phyloP scores from a whole-genome alignment of 768 basidiomycete species.

The Jaapia argillacea region DNA sequence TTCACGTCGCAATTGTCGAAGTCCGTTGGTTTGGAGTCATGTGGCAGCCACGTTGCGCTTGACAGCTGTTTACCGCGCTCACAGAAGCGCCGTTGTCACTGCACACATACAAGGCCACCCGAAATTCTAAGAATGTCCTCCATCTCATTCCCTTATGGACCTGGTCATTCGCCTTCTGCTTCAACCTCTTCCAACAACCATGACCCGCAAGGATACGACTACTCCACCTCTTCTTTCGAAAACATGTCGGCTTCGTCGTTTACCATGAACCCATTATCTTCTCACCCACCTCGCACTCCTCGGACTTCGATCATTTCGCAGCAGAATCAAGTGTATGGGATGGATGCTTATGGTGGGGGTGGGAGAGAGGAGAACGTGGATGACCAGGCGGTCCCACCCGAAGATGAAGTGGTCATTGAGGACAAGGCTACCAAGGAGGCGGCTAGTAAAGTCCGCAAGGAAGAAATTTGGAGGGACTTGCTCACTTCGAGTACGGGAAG shows the following conservation, averaged over 20 bases:
- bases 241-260: slow-evolving; percentile 36
- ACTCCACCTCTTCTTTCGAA: slow-evolving; percentile 53
- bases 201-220: too few species aligned
- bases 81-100: not conserved
- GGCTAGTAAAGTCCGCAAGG: slow-evolving; percentile 38
- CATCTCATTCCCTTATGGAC: slow-evolving; percentile 48
- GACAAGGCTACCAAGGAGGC: slow-evolving; percentile 25
- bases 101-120: not conserved
- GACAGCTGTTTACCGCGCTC: not conserved
- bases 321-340: slow-evolving; percentile 23
- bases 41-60: not conserved
- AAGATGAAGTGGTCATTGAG: slow-evolving; percentile 14
- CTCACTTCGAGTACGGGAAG: slow-evolving; percentile 68
- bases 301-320: slow-evolving; percentile 38
- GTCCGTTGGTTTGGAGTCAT: not conserved
- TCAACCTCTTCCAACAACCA: slow-evolving; percentile 34
- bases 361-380: slow-evolving; percentile 23
- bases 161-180: slow-evolving; percentile 23
- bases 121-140: slow-evolving; percentile 43
- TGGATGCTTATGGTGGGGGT: slow-evolving; percentile 34
- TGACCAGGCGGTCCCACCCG: slow-evolving; percentile 12
- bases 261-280: slow-evolving; percentile 74
- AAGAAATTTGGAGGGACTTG: slow-evolving; percentile 77
- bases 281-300: slow-evolving; percentile 72
- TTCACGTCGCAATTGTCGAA: too few species aligned